phyloP scores from a whole-genome alignment of 108 stramenopile species.

The Cylindrotheca fusiformis region DNA sequence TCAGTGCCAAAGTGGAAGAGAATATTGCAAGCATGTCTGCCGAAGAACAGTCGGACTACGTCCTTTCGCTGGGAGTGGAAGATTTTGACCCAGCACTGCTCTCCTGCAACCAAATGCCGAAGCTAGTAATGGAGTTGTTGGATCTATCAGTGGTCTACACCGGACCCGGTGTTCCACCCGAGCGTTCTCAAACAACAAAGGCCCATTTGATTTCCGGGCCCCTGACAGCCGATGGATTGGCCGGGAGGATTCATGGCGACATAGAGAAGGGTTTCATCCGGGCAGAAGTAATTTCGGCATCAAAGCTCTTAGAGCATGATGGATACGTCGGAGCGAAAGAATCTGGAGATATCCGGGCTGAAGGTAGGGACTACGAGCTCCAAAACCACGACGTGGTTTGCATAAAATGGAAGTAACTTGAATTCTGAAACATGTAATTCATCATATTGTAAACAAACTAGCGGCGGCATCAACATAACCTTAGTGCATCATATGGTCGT shows the following conservation, averaged over 20 bases:
- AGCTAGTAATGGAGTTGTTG: constrained; percentile 44
- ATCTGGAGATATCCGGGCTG: constrained; percentile 63
- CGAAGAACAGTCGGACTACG: constrained; percentile 61
- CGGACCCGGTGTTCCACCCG: constrained; percentile 64
- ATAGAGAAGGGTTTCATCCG: constrained; percentile 90
- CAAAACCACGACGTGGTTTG: constrained; percentile 85
- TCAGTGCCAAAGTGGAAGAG: constrained; percentile 84
- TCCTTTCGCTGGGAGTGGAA: constrained; percentile 54
- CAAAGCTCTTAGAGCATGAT: constrained; percentile 36
- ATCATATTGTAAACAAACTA: no score
- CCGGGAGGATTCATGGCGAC: constrained; percentile 84
- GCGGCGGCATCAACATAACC: no score
- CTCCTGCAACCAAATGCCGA: constrained; percentile 43
- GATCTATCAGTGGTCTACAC: constrained; percentile 46
- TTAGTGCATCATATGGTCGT: no score
- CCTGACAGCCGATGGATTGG: constrained; percentile 45
- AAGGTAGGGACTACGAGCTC: constrained; percentile 87
- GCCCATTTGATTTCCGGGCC: constrained; percentile 39
- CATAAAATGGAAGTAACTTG: constrained; percentile 73
- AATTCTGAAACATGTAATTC: no score
- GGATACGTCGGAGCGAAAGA: constrained; percentile 77
- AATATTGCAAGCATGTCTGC: constrained; percentile 43
- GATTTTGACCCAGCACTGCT: constrained; percentile 15
- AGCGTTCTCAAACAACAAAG: constrained; percentile 63
- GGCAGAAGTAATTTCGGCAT: constrained; percentile 68